Evolutionary conservation across 129 eudicot genomes (phyloP).

Genomic region (Ambrosia trifida): DNA sequence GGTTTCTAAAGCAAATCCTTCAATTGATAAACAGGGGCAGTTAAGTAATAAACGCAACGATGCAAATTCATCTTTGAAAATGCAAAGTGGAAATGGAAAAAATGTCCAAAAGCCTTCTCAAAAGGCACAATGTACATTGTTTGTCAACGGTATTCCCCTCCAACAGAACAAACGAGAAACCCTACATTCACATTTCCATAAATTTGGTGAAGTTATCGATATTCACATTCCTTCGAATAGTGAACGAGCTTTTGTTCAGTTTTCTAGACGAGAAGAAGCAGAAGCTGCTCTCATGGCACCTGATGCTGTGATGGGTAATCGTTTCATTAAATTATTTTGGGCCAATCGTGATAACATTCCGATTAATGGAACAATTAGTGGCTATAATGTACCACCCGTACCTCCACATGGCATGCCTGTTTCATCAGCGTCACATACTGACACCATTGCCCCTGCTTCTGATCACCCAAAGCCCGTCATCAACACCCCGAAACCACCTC

Average conservation of each 20-base stretch:
- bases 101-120: slow-evolving; percentile 55
- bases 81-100: slow-evolving; percentile 46
- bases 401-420: slow-evolving; percentile 36
- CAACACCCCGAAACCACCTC: slow-evolving; percentile 53
- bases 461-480: slow-evolving; percentile 51
- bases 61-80: slow-evolving; percentile 38
- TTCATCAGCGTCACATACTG: slow-evolving; percentile 40
- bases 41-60: slow-evolving; percentile 36
- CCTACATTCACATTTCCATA: slow-evolving; percentile 81
- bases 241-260: slow-evolving; percentile 95
- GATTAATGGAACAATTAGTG: slow-evolving; percentile 49
- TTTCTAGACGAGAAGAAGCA: slow-evolving; percentile 92
- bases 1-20: slow-evolving; percentile 41
- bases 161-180: slow-evolving; percentile 72
- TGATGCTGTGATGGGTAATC: slow-evolving; percentile 97
- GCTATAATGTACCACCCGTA: slow-evolving; percentile 35
- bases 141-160: slow-evolving; percentile 75
- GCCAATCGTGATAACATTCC: slow-evolving; percentile 85
- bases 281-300: slow-evolving; percentile 87
- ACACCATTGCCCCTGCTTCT: slow-evolving; percentile 35
- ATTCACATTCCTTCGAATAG: slow-evolving; percentile 61
- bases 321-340: slow-evolving; percentile 92
- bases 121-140: slow-evolving; percentile 80
- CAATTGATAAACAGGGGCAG: slow-evolving; percentile 39
- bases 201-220: slow-evolving; percentile 87